Conservation (phyloP, 139 green algal species). For the Chlorella sp. region DNA sequence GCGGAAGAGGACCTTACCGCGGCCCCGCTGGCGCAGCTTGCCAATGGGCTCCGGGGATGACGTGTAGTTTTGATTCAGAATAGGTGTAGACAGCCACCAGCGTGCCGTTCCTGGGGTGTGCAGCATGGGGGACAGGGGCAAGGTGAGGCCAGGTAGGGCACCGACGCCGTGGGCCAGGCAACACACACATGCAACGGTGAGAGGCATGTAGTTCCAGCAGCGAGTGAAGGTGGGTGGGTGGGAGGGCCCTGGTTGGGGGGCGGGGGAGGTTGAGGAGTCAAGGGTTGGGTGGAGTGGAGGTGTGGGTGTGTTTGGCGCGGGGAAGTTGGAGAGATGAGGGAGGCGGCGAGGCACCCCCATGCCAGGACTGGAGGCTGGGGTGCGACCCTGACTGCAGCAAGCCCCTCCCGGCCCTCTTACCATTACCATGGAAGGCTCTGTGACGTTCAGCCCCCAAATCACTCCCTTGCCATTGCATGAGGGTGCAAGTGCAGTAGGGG, state of each 20-base stretch:
- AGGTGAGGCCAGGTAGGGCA: no score
- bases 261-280: no score
- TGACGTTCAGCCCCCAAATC: neutral
- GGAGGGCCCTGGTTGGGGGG: no score
- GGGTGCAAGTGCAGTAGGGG: no score
- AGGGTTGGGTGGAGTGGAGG: no score
- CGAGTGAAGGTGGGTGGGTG: neutral
- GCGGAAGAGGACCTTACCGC: neutral
- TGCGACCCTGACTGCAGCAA: neutral
- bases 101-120: neutral
- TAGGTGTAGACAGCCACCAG: constrained; percentile 1
- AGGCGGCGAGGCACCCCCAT: no score
- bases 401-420: neutral
- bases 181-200: no score
- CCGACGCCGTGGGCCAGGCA: no score
- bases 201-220: no score
- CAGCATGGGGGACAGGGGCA: neutral
- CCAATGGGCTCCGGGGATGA: neutral
- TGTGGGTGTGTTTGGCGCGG: neutral
- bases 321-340: no score
- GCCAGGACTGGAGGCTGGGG: no score
- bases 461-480: constrained; percentile 18
- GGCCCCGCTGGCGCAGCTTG: neutral
- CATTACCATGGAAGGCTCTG: neutral
- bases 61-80: constrained; percentile 8